Percentiles rank a stretch among this genome's conserved stretches.
phyloP scores from a whole-genome alignment of 2,329 filamentous ascomycete genomes.

The Byssochlamys sp. region DNA sequence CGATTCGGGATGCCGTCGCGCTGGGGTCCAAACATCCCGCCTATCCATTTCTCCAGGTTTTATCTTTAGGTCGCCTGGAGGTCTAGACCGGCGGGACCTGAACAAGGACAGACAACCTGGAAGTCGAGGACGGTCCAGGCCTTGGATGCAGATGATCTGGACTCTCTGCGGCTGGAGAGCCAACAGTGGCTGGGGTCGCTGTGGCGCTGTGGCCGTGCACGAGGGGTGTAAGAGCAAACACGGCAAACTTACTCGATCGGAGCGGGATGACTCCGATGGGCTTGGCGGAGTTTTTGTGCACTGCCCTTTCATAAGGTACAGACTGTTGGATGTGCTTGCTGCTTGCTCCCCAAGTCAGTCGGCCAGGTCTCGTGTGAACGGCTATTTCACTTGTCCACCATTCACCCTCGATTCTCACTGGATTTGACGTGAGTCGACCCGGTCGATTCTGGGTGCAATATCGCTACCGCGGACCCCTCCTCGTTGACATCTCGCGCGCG shows the following conservation, averaged over 20 bases:
- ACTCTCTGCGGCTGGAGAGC: slow-evolving; percentile 14
- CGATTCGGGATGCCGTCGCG: neutral
- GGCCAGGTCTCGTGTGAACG: neutral
- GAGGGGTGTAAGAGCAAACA: slow-evolving; percentile 6
- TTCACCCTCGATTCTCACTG: neutral
- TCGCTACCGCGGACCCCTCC: neutral
- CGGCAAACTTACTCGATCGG: slow-evolving; percentile 14
- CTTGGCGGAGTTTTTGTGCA: slow-evolving; percentile 24
- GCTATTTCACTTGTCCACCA: neutral
- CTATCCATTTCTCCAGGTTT: neutral
- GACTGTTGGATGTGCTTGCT: neutral
- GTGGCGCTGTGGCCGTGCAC: slow-evolving; percentile 3
- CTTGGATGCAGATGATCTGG: slow-evolving; percentile 18
- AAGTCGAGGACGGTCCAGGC: slow-evolving; percentile 22
- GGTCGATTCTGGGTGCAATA: neutral
- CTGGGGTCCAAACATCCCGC: neutral
- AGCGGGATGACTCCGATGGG: slow-evolving; percentile 13
- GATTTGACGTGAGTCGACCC: neutral
- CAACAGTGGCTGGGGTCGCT: neutral
- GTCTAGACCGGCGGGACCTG: slow-evolving; percentile 20
- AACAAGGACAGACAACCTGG: slow-evolving; percentile 7
- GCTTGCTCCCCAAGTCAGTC: neutral
- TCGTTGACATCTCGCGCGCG: neutral
- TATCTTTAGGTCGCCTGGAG: slow-evolving; percentile 1
- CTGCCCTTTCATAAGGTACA: neutral